Evolutionary conservation across 2,329 filamentous ascomycete genomes (phyloP), one percentile per base, ranked within the genome.

Genomic region (Fusarium sp.): DNA sequence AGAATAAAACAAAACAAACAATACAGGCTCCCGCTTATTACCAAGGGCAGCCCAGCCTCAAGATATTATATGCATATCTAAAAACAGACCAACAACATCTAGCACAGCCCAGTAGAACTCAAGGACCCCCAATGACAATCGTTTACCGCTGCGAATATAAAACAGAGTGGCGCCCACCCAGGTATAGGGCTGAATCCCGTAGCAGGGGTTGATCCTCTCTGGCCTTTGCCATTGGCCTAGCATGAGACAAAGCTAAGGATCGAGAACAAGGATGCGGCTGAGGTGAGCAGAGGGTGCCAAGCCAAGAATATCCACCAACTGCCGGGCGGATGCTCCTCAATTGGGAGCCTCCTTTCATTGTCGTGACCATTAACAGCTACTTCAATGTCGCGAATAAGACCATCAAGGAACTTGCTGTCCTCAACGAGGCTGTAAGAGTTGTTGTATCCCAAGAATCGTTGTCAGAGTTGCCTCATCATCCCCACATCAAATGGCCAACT

Each of bases 241-340:
- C 18, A 15, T 38, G 50, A 52, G 24, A 57, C 66, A 39, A 67
- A 38, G 42, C 59, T 38, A 48, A 59, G 36, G 22, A 38, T 58
- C 28, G 30, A 48, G 24, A 38, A 65, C 57, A 68, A 67, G 65
- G 44, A 56, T 63, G 26, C 15, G 17, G 58, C 45, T 65, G 67
- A 70, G 20, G 66, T 68, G 66, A 68, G 66, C 54, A 68, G 32
- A 42, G 14, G 24, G 20, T 36, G 50, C 50, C 32, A 36, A 51
- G 42, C 63, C 38, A 62, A 54, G 7, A 68, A 68, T 39, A 68
- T 26, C 42, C 44, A 62, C 62, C 62, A 64, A 62, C 44, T 64
- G 24, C 62, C 44, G 38, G 26, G 24, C 20, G 7, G 20, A 30
- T 5, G 28, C 57, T 51, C 22, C 15, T 50, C 24, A 20, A 17